A percentile compares a stretch with the other conserved stretches of the same genome.
phyloP scores from a whole-genome alignment of 139 green algal genomes.

The Auxenochlorella protothecoides region DNA sequence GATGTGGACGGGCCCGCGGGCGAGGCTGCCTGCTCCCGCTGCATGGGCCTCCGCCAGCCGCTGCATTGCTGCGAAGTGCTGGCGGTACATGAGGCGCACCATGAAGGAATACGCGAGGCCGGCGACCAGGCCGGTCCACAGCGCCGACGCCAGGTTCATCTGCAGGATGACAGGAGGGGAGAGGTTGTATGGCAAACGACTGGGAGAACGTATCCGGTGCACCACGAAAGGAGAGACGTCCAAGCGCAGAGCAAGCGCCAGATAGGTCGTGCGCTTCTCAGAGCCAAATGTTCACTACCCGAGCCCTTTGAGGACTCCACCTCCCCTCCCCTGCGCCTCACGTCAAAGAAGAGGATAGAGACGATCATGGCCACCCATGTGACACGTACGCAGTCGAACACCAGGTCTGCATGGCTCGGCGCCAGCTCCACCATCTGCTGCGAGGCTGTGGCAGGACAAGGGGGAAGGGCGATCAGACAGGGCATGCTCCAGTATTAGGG shows the following conservation, averaged over 20 bases:
- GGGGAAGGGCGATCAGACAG: too few species aligned
- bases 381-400: constrained; percentile 76
- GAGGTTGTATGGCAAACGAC: constrained; percentile 8
- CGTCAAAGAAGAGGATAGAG: constrained; percentile 35
- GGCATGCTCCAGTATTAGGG: too few species aligned
- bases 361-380: constrained; percentile 53
- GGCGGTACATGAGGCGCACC: constrained; percentile 40
- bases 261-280: too few species aligned
- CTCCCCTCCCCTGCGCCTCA: constrained; percentile 12
- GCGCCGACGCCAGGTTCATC: constrained; percentile 31
- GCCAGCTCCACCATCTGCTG: constrained; percentile 17
- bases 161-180: constrained; percentile 40
- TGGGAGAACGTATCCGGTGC: background rate
- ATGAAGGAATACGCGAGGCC: constrained; percentile 45
- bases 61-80: constrained; percentile 30
- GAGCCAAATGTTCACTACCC: too few species aligned
- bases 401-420: constrained; percentile 42
- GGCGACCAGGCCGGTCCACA: constrained; percentile 45
- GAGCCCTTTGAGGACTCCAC: too few species aligned
- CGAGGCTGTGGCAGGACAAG: too few species aligned
- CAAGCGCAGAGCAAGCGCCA: too few species aligned
- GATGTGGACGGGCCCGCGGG: background rate
- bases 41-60: constrained; percentile 17
- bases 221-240: constrained; percentile 4
- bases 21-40: background rate